Base-by-base conservation (phyloP, 2,329 filamentous ascomycete species). In the Rhexocercosporidium sp. region DNA sequence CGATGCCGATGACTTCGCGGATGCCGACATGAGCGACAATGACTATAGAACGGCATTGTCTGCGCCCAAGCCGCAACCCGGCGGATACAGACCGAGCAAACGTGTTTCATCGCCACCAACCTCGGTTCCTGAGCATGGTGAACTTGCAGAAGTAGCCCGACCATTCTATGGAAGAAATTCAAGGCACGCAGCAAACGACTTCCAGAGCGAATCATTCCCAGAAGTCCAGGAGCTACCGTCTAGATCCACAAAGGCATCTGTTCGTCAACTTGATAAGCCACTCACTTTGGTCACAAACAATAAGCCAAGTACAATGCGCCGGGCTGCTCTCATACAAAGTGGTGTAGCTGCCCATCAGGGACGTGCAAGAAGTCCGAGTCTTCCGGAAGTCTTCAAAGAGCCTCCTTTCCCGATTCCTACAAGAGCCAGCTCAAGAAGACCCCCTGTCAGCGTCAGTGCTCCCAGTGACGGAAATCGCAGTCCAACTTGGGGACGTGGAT, bases 341-440 rank as follows among this genome's bases (percentile, higher is more conserved):
- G 91, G 92, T 20, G 90, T 93, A 62, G 87, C 86, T 29, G 89
- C 88, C 12, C 92, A 95, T 71, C 85, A 85, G 66, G 82, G 84
- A 56, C 86, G 88, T 41, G 84, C 90, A 11, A 82, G 87, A 68
- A 93, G 88, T 75, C 89, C 90, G 57, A 93, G 85, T 77, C 79
- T 88, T 62, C 84, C 82, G 59, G 93, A 88, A 68, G 68, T 82
- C 64, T 81, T 82, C 27, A 75, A 78, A 34, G 84, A 88, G 62
- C 94, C 96, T 31, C 96, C 96, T 0, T 97, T 97, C 82, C 94
- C 96, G 0, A 97, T 99, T 7, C 96, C 96, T 0, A 90, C 90
- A 3, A 86, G 96, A 65, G 92, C 93, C 34, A 98, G 95, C 79
- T 99, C 94, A 6, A 88, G 94, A 67, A 90, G 91, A 74, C 85